Evolutionary conservation across 129 eudicot genomes (phyloP).

Genomic region (Arctium minus): DNA sequence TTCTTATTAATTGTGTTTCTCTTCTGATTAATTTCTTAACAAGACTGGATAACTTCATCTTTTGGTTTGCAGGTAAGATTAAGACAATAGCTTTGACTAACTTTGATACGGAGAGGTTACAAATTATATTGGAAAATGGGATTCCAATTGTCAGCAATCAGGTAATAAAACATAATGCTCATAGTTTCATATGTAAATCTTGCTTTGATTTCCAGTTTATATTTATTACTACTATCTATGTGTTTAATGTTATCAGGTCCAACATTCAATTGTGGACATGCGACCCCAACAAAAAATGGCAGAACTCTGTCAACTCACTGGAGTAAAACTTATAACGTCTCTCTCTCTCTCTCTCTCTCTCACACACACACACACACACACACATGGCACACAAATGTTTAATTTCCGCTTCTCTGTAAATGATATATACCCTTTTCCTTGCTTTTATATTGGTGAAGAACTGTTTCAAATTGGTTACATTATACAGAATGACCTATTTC

Average conservation of each 20-base stretch:
- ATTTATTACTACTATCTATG: conserved; percentile 1
- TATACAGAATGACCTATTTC: background rate
- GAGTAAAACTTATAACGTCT: conserved; percentile 98
- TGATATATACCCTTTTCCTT: background rate
- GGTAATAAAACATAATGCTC: conserved; percentile 28
- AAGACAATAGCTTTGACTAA: conserved; percentile 97
- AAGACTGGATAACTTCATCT: conserved; percentile 32
- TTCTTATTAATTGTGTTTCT: conserved; percentile 2
- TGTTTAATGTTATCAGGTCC: conserved; percentile 57
- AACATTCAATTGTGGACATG: conserved; percentile 98
- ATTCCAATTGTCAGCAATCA: conserved; percentile 97
- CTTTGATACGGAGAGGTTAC: conserved; percentile 86
- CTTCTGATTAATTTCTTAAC: conserved; percentile 20
- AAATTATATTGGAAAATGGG: conserved; percentile 81
- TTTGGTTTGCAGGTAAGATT: conserved; percentile 73
- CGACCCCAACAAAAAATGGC: conserved; percentile 99
- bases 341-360: conserved; percentile 51
- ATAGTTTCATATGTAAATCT: background rate
- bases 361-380: background rate
- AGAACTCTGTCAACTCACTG: conserved; percentile 90
- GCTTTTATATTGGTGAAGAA: background rate
- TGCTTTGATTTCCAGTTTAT: background rate
- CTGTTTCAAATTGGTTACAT: background rate
- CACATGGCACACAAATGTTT: background rate
- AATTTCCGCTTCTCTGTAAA: background rate